Base-by-base conservation (phyloP, 768 basidiomycete genomes). In the Mrakia blollopis region DNA sequence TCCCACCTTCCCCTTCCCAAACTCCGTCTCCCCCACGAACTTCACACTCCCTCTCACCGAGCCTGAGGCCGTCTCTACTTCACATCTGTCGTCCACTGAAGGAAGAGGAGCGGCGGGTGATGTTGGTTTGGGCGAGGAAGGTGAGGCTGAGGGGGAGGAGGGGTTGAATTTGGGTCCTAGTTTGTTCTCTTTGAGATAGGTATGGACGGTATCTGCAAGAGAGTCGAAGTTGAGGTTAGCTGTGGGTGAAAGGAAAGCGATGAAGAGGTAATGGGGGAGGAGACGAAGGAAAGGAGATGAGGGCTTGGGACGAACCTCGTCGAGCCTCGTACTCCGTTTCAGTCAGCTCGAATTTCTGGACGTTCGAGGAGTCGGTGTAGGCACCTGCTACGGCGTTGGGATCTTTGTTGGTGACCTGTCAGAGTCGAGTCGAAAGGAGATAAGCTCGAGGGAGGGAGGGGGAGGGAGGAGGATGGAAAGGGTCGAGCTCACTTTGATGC, bases 301-400 rank as follows among this genome's bases (percentile, higher is more conserved):
- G 37, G 67, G 35, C 21, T 35, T 21, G 47, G 16, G 47, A 50
- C 30, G 8, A 52, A 94, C 95, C 94, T 85, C 88, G 85, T 80
- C 94, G 85, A 81, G 88, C 85, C 32, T 89, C 92, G 81, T 98
- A 98, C 75, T 91, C 92, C 6, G 89, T 89, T 5, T 89, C 87
- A 11, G 89, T 90, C 71, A 98, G 83, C 85, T 97, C 96, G 79
- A 94, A 98, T 83, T 98, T 97, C 37, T 97, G 90, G 1, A 97
- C 93, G 83, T 90, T 89, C 0, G 90, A 89, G 1, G 92, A 87
- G 83, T 97, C 95, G 11, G 90, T 88, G 72, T 92, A 88, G 82
- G 95, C 93, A 1, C 94, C 95, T 70, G 92, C 69, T 32, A 82
- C 87, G 50, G 90, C 89, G 2, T 90, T 86, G 11, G 95, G 93